Percentiles rank a stretch among this genome's conserved stretches.
Conservation (phyloP, 192 early-diverging fungal genomes). For the Borealophlyctis nickersoniae region DNA sequence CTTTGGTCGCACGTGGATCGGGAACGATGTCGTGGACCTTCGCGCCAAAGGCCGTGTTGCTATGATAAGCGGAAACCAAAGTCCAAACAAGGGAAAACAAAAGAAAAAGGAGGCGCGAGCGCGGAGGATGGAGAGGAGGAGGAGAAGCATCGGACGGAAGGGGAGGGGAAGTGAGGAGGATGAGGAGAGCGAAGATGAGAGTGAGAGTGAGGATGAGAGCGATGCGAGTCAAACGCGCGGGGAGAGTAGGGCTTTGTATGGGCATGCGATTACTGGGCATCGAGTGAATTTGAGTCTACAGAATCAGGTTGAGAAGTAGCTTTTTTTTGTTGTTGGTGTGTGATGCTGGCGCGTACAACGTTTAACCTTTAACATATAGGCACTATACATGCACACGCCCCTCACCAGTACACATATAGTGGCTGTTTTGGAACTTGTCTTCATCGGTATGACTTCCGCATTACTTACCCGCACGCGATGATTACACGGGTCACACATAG, state of each 20-base stretch:
- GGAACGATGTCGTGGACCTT: neutral
- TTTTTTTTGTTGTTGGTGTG: too few species aligned
- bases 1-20: slow-evolving; percentile 29
- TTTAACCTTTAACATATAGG: slow-evolving; percentile 11
- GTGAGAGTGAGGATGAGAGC: slow-evolving; percentile 10
- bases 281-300: slow-evolving; percentile 24
- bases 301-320: slow-evolving; percentile 13
- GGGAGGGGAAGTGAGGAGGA: neutral
- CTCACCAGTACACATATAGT: slow-evolving; percentile 25
- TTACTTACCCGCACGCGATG: too few species aligned
- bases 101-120: slow-evolving; percentile 8
- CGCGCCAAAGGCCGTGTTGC: neutral
- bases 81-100: neutral
- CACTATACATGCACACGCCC: slow-evolving; percentile 38
- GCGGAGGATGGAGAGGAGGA: slow-evolving; percentile 8
- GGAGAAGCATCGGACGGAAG: neutral
- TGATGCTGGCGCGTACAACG: too few species aligned
- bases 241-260: neutral
- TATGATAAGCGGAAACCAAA: neutral
- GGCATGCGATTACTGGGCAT: slow-evolving; percentile 21
- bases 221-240: too few species aligned
- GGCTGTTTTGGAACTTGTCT: slow-evolving; percentile 33
- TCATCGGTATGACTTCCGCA: slow-evolving; percentile 14
- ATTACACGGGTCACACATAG: too few species aligned
- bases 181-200: slow-evolving; percentile 7